A percentile compares a stretch with the other conserved stretches of the same genome.
Conservation (phyloP, 2,329 filamentous ascomycete genomes). For the Neofusicoccum parvum region DNA sequence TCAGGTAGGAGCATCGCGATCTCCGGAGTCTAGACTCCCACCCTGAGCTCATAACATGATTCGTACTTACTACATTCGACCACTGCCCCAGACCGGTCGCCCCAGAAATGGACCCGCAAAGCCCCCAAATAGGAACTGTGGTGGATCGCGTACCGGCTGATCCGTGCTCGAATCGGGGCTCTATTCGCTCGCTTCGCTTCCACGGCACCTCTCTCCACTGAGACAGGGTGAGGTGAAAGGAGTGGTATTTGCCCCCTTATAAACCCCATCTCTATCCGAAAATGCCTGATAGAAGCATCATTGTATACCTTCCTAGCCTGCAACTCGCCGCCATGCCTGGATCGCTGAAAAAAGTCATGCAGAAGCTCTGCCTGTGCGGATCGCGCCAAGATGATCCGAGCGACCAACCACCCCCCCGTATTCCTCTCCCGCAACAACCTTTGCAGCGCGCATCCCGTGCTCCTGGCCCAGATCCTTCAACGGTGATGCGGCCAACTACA, state of each 20-base stretch:
- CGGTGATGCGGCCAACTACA: neutral
- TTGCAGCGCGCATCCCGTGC: neutral
- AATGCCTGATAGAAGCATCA: neutral
- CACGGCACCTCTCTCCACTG: neutral
- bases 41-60: neutral
- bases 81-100: neutral
- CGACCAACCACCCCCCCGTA: neutral
- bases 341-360: neutral
- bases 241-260: neutral
- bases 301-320: no score
- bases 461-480: neutral
- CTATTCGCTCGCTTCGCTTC: conserved; percentile 8
- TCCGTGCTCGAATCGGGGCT: neutral
- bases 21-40: neutral
- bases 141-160: neutral
- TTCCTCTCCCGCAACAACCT: neutral
- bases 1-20: neutral
- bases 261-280: neutral
- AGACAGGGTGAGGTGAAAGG: neutral
- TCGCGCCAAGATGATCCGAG: neutral
- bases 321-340: neutral
- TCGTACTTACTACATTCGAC: neutral
- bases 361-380: neutral
- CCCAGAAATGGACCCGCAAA: conserved; percentile 4
- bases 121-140: neutral